A percentile compares a stretch with the other conserved stretches of the same genome.
Conservation (phyloP, 2,329 filamentous ascomycete genomes). For the Trichoderma simmonsii region DNA sequence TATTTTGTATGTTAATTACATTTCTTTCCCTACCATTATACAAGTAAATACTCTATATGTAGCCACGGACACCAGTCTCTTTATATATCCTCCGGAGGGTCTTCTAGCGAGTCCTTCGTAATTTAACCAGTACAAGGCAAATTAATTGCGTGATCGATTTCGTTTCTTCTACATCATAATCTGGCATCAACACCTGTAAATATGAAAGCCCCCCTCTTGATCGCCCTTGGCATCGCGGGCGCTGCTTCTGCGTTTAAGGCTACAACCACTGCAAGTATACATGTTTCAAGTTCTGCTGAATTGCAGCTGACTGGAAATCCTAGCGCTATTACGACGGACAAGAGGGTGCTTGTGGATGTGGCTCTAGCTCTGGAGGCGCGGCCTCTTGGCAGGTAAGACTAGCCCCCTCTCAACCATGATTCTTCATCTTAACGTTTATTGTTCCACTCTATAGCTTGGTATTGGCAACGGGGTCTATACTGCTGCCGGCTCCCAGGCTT, state of each 20-base stretch:
- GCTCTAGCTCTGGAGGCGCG: neutral
- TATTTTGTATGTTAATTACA: neutral
- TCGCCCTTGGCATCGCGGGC: neutral
- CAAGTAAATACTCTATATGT: neutral
- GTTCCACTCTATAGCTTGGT: neutral
- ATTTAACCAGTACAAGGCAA: neutral
- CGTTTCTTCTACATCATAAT: neutral
- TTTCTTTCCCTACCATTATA: neutral
- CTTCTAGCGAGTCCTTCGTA: neutral
- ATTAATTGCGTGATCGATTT: neutral
- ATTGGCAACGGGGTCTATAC: constrained; percentile 7
- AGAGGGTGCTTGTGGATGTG: constrained; percentile 7
- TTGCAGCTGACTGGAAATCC: neutral
- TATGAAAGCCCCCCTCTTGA: neutral
- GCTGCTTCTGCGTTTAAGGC: neutral
- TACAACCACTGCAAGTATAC: neutral
- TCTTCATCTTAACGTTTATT: neutral
- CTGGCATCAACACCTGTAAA: neutral
- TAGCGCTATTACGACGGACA: constrained; percentile 4
- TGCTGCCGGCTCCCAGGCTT: constrained; percentile 11
- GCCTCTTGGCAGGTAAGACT: neutral
- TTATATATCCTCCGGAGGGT: neutral
- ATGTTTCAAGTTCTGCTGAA: neutral
- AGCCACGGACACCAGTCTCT: neutral
- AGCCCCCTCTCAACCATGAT: neutral